Conservation (phyloP, 1,284 basidiomycete genomes). For the Ceratobasidium sp. region DNA sequence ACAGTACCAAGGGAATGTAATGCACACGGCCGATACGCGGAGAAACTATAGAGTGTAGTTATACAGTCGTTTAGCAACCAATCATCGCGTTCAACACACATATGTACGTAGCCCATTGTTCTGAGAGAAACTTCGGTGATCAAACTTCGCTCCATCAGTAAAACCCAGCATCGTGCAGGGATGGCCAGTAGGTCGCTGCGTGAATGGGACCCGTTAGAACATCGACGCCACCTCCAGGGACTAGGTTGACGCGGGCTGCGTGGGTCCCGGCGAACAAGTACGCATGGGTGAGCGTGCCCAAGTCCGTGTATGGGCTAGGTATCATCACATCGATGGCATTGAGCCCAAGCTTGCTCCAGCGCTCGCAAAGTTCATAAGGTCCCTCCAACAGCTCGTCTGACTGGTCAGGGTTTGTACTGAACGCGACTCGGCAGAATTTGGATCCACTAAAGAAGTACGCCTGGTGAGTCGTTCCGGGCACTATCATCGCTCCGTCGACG, state of each 20-base stretch:
- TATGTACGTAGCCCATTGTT: background rate
- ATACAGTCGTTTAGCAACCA: background rate
- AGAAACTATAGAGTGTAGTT: too few relatives aligned
- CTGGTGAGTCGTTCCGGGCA: conserved; percentile 20
- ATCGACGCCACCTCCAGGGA: conserved; percentile 10
- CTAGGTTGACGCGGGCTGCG: conserved; percentile 8
- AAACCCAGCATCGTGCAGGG: background rate
- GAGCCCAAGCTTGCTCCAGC: conserved; percentile 11
- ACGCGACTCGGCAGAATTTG: conserved; percentile 5
- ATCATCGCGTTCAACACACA: background rate
- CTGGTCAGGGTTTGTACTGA: background rate
- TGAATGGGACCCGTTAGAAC: background rate
- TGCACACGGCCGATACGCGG: too few relatives aligned
- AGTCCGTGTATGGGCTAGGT: background rate
- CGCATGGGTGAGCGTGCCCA: conserved; percentile 8
- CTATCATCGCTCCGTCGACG: conserved; percentile 21
- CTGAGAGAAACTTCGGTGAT: background rate
- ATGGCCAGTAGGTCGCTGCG: conserved; percentile 3
- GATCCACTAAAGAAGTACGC: conserved; percentile 30
- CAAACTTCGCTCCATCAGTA: background rate
- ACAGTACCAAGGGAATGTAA: too few relatives aligned
- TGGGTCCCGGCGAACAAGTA: conserved; percentile 2
- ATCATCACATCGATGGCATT: background rate
- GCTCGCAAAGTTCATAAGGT: background rate
- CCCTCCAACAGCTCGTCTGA: conserved; percentile 29